A percentile compares a stretch with the other conserved stretches of the same genome.
These are phyloP conservation scores for Micromonas commoda DNA, from an alignment of 139 green algal genomes.

Conservation along the genomic window DNA sequence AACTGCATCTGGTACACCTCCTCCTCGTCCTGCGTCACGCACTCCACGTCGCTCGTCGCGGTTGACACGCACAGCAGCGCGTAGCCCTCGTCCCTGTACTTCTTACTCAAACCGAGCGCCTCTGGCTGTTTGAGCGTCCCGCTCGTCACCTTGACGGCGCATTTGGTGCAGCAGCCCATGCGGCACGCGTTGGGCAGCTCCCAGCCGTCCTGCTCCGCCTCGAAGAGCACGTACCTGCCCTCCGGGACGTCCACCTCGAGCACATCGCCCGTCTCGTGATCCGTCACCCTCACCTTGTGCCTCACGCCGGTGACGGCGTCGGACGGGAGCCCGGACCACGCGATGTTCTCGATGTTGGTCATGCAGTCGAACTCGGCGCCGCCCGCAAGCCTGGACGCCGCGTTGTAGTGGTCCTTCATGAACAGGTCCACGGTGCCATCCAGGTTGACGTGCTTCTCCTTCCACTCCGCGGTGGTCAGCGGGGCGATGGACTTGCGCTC, in stretches of 20 bases:
- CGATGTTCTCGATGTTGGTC: slow-evolving; percentile 17
- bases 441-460: slow-evolving; percentile 55
- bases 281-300: slow-evolving; percentile 74
- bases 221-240: slow-evolving; percentile 84
- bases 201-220: slow-evolving; percentile 83
- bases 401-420: slow-evolving; percentile 92
- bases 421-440: slow-evolving; percentile 80
- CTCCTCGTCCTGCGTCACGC: slow-evolving; percentile 60
- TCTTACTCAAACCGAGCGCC: slow-evolving; percentile 52
- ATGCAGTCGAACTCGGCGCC: neutral
- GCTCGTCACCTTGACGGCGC: slow-evolving; percentile 71
- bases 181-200: slow-evolving; percentile 84
- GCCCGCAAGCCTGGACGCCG: slow-evolving; percentile 59
- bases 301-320: slow-evolving; percentile 12
- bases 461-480: slow-evolving; percentile 18
- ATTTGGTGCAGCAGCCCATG: slow-evolving; percentile 94
- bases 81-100: slow-evolving; percentile 64
- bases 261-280: slow-evolving; percentile 59
- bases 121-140: slow-evolving; percentile 60
- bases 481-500: slow-evolving; percentile 9
- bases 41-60: slow-evolving; percentile 68
- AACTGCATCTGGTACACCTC: slow-evolving; percentile 94
- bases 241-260: slow-evolving; percentile 79
- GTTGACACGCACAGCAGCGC: slow-evolving; percentile 86
- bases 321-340: neutral